Base-by-base conservation (phyloP, 1,284 basidiomycete species). In the Austroboletus olivaceoglutinosus region DNA sequence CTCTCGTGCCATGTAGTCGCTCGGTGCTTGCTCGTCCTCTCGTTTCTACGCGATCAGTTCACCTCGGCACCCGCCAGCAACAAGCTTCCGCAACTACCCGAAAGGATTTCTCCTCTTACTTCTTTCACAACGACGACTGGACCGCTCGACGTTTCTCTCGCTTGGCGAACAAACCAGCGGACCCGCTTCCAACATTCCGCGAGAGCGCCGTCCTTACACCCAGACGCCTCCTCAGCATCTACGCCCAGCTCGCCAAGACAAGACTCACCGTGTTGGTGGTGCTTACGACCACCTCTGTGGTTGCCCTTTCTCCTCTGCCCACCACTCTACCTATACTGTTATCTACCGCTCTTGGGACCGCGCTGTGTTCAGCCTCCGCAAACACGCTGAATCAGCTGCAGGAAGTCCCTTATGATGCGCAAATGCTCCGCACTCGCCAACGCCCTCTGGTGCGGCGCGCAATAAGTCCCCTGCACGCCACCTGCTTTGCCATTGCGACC, bases 381-480 rank as follows among this genome's bases (percentile, higher is more conserved):
- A 98, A 98, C 67, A 81, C 95, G 0, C 78, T 98, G 59, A 99
- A 99, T 71, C 94, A 99, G 70, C 75, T 99, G 4, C 86, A 95
- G 63, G 97, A 99, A 70, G 80, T 91, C 4, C 97, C 97, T 0
- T 91, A 96, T 55, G 97, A 99, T 66, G 94, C 97, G 0, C 97
- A 99, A 69, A 99, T 98, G 85, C 80, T 86, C 0, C 84, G 97
- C 34, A 99, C 97, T 0, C 82, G 95, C 16, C 86, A 80, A 43
- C 77, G 97, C 22, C 95, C 95, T 0, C 82, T 99, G n/a, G 93
- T 94, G 0, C 82, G 91, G 13, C 78, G 89, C 30, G 83, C 85
- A 9, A 83, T 99, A 50, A 85, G 85, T 2, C 88, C 93, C 0
- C 70, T 90, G 18, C 96, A 99, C 68, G 95, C 94, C 0, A 78